Base-by-base conservation (phyloP, 164 flowering plant genomes). In the Aristolochia contorta region DNA sequence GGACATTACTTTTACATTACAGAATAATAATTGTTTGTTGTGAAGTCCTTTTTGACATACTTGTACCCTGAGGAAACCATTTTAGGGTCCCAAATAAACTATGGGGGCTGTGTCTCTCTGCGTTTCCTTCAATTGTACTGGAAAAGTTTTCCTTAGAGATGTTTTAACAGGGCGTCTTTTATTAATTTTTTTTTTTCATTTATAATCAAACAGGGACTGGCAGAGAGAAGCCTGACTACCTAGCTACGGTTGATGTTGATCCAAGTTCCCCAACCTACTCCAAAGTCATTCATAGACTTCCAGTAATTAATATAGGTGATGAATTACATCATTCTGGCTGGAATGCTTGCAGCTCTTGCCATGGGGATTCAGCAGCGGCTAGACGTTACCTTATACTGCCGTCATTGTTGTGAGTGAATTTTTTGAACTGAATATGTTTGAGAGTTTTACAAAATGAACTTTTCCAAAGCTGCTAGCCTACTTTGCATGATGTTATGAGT, bases 271-370 rank as follows among this genome's bases (percentile, higher is more conserved):
- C 92, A 30, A 84, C 83, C 53, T 93, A 85, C 64, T 90, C 93
- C 13, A 79, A 86, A 80, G 91, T 93, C 15, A 81, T 93, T 67
- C 99, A 93, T 70, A 75, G 99, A 72, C 73, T 85, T 55, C 82
- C 91, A 23, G 69, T 88, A 69, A 87, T 91, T 57, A 54, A 84
- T 59, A 0, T 82, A 16, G 93, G 86, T 6, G 99, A 93, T 73
- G 99, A 93, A 64, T 74, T 93, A 4, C 99, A 93, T 71, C 97
- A 93, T 74, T 74, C 97, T 58, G 99, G 99, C 0, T 93, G 99
- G 99, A 93, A 93, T 70, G 56, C 99, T 6, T 93, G 99, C 85
- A 93, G 97, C 75, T 93, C 99, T 66, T 93, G 99, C 88, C 83
- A 86, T 72, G 92, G 89, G 51, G 96, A 90, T 70, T 73, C 93